Evolutionary conservation across 2,329 filamentous ascomycete genomes (phyloP).

Genomic region (Colletotrichum theobromicola): DNA sequence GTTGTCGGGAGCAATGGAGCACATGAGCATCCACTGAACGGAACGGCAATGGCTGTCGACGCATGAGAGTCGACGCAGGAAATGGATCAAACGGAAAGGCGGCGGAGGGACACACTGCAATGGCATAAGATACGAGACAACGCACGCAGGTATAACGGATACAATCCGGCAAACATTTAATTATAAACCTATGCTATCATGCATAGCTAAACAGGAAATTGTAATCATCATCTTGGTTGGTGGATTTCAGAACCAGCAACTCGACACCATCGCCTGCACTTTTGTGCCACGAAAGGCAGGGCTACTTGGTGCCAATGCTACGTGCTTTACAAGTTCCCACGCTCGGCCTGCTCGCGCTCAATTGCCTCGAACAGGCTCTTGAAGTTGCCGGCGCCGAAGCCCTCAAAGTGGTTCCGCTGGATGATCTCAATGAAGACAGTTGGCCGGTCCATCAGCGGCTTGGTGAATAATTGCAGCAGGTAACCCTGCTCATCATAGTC

Average conservation of each 20-base stretch:
- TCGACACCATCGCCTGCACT: background rate
- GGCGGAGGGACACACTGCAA: too few species aligned
- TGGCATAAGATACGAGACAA: background rate
- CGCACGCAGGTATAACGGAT: background rate
- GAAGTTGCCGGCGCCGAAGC: slow-evolving; percentile 95
- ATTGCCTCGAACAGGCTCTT: slow-evolving; percentile 95
- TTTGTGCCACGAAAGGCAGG: background rate
- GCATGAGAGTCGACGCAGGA: too few species aligned
- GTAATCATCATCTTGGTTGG: background rate
- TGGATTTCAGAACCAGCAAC: background rate
- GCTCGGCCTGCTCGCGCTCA: slow-evolving; percentile 86
- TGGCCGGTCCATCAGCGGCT: slow-evolving; percentile 91
- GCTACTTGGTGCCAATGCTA: background rate
- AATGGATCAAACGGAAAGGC: too few species aligned
- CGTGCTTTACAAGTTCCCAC: slow-evolving; percentile 74
- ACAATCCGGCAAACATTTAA: background rate
- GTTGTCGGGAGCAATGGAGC: slow-evolving; percentile 33
- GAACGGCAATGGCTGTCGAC: slow-evolving; percentile 50
- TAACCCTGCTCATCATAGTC: slow-evolving; percentile 96
- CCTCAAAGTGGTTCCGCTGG: slow-evolving; percentile 86
- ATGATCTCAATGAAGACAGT: slow-evolving; percentile 98
- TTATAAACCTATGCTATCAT: background rate
- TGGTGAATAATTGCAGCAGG: slow-evolving; percentile 77
- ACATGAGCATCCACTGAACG: slow-evolving; percentile 33
- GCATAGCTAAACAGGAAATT: background rate